Conservation (phyloP, 371 early-diverging fungal genomes). For the Fennellomyces sp. region DNA sequence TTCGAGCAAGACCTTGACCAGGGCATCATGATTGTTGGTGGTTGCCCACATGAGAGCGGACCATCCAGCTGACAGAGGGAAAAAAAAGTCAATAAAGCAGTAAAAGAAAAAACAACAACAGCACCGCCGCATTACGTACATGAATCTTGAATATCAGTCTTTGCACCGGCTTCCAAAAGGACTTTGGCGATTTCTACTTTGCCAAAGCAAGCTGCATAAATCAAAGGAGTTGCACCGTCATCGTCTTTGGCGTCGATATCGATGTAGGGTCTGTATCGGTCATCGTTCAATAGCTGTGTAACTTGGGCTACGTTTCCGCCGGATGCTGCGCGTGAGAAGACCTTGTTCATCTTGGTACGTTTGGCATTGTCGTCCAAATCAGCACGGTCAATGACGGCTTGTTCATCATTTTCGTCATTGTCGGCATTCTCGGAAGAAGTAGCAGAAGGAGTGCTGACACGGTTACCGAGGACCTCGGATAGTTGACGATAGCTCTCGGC, state of each 20-base stretch:
- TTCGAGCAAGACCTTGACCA: constrained; percentile 74
- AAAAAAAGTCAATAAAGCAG: neutral
- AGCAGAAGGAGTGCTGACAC: constrained; percentile 22
- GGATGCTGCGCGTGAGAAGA: constrained; percentile 66
- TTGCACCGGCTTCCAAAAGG: constrained; percentile 76
- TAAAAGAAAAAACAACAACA: neutral
- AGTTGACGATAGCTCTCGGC: constrained; percentile 47
- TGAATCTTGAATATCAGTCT: constrained; percentile 77
- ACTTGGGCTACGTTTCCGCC: constrained; percentile 95
- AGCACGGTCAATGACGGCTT: constrained; percentile 10
- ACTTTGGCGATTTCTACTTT: constrained; percentile 67
- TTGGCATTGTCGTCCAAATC: constrained; percentile 45
- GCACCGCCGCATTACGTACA: constrained; percentile 61
- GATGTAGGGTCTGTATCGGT: constrained; percentile 56
- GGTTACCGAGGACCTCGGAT: constrained; percentile 37
- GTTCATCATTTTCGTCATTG: constrained; percentile 15
- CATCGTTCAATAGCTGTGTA: constrained; percentile 59
- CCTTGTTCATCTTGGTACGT: constrained; percentile 42
- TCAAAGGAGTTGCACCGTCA: constrained; percentile 83
- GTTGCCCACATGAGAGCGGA: constrained; percentile 93
- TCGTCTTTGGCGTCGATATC: constrained; percentile 82
- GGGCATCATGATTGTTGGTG: constrained; percentile 77
- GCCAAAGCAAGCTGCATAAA: constrained; percentile 90
- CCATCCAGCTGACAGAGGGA: constrained; percentile 87
- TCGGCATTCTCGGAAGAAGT: constrained; percentile 9